A percentile compares a stretch with the other conserved stretches of the same genome.
These are phyloP conservation scores for Seiridium unicorne DNA, from an alignment of 2,329 filamentous ascomycete genomes.

Conservation along the genomic window DNA sequence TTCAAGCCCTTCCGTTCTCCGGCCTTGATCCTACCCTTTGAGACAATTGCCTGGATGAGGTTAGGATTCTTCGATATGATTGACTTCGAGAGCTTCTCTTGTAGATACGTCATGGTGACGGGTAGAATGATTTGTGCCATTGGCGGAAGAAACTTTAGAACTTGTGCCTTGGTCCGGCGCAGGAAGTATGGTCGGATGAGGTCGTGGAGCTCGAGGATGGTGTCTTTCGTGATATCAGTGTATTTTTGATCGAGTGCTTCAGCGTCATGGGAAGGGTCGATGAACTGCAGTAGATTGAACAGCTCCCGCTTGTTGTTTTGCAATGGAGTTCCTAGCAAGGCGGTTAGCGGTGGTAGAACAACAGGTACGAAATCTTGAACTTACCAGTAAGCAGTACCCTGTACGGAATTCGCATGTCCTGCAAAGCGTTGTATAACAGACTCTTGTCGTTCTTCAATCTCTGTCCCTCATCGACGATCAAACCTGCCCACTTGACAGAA, in stretches of 20 bases:
- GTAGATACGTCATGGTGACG: constrained; percentile 90
- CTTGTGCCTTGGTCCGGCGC: constrained; percentile 81
- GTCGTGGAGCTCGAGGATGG: constrained; percentile 75
- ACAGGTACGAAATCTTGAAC: constrained; percentile 4
- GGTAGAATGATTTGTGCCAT: constrained; percentile 95
- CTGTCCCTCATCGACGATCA: constrained; percentile 94
- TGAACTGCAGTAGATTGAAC: constrained; percentile 95
- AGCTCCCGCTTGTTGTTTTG: constrained; percentile 95
- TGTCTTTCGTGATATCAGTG: constrained; percentile 76
- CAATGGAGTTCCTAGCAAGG: constrained; percentile 64
- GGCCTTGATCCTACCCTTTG: constrained; percentile 62
- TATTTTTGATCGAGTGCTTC: constrained; percentile 73
- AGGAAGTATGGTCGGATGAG: constrained; percentile 74
- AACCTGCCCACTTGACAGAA: constrained; percentile 75
- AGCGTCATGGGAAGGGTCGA: constrained; percentile 72
- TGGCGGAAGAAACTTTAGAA: constrained; percentile 86
- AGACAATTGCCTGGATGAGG: constrained; percentile 84
- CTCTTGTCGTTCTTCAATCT: constrained; percentile 91
- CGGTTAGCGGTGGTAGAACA: not conserved
- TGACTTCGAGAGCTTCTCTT: constrained; percentile 91
- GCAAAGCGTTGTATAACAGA: constrained; percentile 73
- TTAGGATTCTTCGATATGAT: constrained; percentile 90
- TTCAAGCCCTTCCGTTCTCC: constrained; percentile 78
- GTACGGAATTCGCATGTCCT: constrained; percentile 74
- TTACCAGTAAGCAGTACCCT: constrained; percentile 72